These are phyloP conservation scores for Penicillium coffeae DNA, from an alignment of 495 filamentous ascomycete species.

Conservation along the genomic window DNA sequence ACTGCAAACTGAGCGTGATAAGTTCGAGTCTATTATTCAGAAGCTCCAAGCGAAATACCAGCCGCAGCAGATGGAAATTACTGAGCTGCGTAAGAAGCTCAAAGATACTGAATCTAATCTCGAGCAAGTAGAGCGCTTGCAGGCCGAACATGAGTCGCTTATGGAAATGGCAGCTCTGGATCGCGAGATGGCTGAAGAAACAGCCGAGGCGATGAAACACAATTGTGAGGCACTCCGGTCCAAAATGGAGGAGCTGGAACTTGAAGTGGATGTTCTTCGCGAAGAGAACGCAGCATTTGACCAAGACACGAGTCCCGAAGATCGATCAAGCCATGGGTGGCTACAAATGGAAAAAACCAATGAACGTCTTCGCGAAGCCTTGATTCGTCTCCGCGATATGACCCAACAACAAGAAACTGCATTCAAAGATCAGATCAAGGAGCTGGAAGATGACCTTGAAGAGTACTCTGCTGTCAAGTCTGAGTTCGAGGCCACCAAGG, in stretches of 20 bases:
- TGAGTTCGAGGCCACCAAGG: slow-evolving; percentile 64
- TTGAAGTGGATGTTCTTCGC: slow-evolving; percentile 81
- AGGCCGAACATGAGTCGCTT: slow-evolving; percentile 77
- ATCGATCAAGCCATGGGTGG: slow-evolving; percentile 81
- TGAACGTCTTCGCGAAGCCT: slow-evolving; percentile 79
- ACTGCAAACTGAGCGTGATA: slow-evolving; percentile 74
- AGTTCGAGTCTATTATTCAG: slow-evolving; percentile 83
- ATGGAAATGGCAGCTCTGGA: slow-evolving; percentile 88
- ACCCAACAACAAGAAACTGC: slow-evolving; percentile 83
- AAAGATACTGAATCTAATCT: slow-evolving; percentile 69
- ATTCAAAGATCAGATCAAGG: slow-evolving; percentile 68
- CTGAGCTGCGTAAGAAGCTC: slow-evolving; percentile 67
- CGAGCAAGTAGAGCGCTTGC: slow-evolving; percentile 64
- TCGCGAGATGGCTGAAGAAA: slow-evolving; percentile 95
- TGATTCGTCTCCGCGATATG: slow-evolving; percentile 79
- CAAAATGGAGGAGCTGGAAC: slow-evolving; percentile 75
- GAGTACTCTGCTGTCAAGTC: slow-evolving; percentile 68
- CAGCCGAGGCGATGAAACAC: slow-evolving; percentile 70
- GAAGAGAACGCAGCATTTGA: slow-evolving; percentile 83
- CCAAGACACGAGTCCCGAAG: slow-evolving; percentile 82
- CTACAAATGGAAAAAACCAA: slow-evolving; percentile 87
- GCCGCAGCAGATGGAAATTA: slow-evolving; percentile 76
- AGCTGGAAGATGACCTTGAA: slow-evolving; percentile 72
- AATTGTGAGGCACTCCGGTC: slow-evolving; percentile 75
- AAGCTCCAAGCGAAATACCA: slow-evolving; percentile 89